These are phyloP conservation scores for Nicotiana rustica DNA, from an alignment of 305 asterid genomes.

Conservation along the genomic window DNA sequence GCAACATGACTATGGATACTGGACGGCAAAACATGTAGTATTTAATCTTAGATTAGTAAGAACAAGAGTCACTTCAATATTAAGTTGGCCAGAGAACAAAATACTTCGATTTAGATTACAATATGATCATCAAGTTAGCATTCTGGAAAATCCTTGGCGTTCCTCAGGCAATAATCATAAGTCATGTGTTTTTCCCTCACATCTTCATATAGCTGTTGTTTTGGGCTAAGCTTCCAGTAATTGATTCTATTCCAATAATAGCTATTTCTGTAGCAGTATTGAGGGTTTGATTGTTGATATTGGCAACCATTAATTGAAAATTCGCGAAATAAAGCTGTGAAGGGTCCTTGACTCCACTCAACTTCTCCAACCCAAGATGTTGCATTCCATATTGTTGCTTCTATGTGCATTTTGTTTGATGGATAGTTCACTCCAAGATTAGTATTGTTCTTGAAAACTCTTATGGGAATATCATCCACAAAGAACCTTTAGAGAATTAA, in stretches of 20 bases:
- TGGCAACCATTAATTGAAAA: constrained; percentile 37
- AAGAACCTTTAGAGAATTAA: constrained; percentile 39
- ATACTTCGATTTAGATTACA: not conserved
- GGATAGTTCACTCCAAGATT: constrained; percentile 40
- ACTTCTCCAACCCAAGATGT: constrained; percentile 35
- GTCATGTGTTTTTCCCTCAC: constrained; percentile 27
- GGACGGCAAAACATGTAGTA: too few relatives aligned
- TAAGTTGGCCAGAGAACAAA: not conserved
- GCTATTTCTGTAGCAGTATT: not conserved
- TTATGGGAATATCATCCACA: constrained; percentile 45
- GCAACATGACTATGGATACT: too few relatives aligned
- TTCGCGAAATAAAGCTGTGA: constrained; percentile 27
- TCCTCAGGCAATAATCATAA: constrained; percentile 32
- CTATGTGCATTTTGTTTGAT: constrained; percentile 38
- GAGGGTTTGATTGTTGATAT: not conserved
- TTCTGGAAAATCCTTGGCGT: constrained; percentile 11
- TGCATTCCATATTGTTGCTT: constrained; percentile 44
- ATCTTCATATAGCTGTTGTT: not conserved
- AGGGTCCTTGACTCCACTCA: constrained; percentile 38
- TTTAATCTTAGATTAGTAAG: too few relatives aligned
- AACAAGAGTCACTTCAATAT: too few relatives aligned
- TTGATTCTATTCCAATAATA: constrained; percentile 36
- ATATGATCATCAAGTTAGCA: constrained; percentile 18
- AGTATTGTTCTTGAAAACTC: constrained; percentile 46
- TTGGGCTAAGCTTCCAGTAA: not conserved